Base-by-base conservation (phyloP, 805 yeast species). In the Kregervanrija delftensis region DNA sequence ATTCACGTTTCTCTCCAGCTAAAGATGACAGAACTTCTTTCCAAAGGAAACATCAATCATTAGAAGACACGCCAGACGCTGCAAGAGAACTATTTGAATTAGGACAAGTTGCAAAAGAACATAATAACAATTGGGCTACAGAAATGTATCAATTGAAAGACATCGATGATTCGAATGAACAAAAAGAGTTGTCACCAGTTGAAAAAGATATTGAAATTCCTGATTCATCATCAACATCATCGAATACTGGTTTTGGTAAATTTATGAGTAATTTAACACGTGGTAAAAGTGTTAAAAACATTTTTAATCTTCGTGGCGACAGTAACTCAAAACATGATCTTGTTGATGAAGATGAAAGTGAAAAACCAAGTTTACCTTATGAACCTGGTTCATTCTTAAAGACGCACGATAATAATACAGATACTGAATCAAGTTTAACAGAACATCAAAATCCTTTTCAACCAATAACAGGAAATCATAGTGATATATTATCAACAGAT, bases 1-100 rank as follows among this genome's bases (percentile, higher is more conserved):
- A 87, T 64, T 80, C 89, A 10, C 77, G 93, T 63, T 85, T 85
- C 61, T 86, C 85, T 42, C 93, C 95, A 11, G 95, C 95, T 10
- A 81, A 73, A 56, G 97, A 90, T 65, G 96, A 90, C 63, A 81
- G 97, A 75, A 81, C 88, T 16, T 87, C 96, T 9, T 90, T 90
- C 79, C 93, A 84, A 59, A 72, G 54, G 50, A 59, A 51, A 28
- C 51, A 47, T 31, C 49, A 48, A 11, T 36, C 40, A n/a, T 9
- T 32, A 9, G 40, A 35, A 16, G 60, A 46, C 51, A 61, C 50
- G 31, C 58, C 57, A 5, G 64, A 58, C 30, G 68, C 62, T 13
- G 68, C 69, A 17, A 64, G 57, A 33, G 87, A 81, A 60, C 69
- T 86, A 48, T 57, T 80, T 35, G 95, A 90, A 3, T 71, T 87